Base-by-base conservation (phyloP, 2,329 filamentous ascomycete species). In the Aspergillus niger region DNA sequence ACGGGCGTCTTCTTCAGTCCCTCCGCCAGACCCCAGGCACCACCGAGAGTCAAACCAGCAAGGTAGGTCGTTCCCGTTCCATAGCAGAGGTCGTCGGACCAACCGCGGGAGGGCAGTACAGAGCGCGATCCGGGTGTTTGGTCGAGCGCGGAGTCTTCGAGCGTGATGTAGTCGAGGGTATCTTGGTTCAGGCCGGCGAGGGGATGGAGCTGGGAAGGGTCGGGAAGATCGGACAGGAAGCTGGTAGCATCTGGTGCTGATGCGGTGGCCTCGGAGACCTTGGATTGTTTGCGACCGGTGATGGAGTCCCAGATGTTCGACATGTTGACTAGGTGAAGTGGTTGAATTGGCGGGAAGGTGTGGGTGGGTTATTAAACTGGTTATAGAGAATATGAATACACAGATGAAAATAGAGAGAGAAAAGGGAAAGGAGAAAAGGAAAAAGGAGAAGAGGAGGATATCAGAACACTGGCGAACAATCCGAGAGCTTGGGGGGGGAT, bases 31-130 rank as follows among this genome's bases (percentile, higher is more conserved):
- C 95, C 95, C 94, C 94, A 98, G 59, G 87, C 89, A 67, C 95
- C 95, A 77, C 95, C 95, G 67, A 96, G 75, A 43, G 89, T 85
- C 70, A 99, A 82, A 6, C 91, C 95, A n/a, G 91, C 82, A 62
- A 99, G 83, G 76, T 99, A 99, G 74, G 92, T 97, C 64, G 94
- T 89, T 70, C 95, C 95, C 22, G 95, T 96, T 73, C 96, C 95
- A 77, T 99, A 99, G 81, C 95, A 98, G 62, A 99, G 86, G 77
- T 99, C 95, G 75, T 99, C 95, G 63, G 93, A 96, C 88, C 96
- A 99, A 75, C 95, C 95, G 76, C 95, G 89, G 59, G 93, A 97
- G 47, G 96, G 95, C 57, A 99, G 86, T 57, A 93, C 90, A 47
- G 94, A 96, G 75, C 91, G 90, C 61, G 88, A 85, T 72, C 92